phyloP scores from a whole-genome alignment of 1,139 yeast species.

The Yamadazyma siamensis region DNA sequence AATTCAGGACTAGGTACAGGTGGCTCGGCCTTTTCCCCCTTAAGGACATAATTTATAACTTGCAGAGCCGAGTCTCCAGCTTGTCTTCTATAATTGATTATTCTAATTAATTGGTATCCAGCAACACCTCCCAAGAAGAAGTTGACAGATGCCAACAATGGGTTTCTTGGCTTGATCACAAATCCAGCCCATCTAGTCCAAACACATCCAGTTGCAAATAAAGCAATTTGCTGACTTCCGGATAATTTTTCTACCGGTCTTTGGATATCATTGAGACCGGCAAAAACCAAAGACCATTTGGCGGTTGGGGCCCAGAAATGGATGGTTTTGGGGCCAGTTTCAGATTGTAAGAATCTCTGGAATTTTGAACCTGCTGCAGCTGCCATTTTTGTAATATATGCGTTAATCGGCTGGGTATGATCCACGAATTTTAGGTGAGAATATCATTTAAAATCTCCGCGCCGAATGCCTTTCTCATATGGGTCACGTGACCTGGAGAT shows the following conservation, averaged over 20 bases:
- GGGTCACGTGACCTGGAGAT: no score
- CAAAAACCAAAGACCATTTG: constrained; percentile 86
- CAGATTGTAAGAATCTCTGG: constrained; percentile 71
- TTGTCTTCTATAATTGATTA: constrained; percentile 57
- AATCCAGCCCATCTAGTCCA: constrained; percentile 98
- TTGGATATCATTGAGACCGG: constrained; percentile 80
- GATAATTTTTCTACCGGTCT: constrained; percentile 91
- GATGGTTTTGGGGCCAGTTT: constrained; percentile 92
- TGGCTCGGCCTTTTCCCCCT: constrained; percentile 31
- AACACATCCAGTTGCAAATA: constrained; percentile 87
- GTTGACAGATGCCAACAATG: constrained; percentile 86
- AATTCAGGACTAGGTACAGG: constrained; percentile 9
- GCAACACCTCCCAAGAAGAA: constrained; percentile 92
- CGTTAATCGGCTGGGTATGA: constrained; percentile 1
- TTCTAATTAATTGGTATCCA: constrained; percentile 74
- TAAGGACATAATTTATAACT: constrained; percentile 54
- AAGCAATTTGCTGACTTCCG: constrained; percentile 89
- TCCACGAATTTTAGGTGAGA: no score
- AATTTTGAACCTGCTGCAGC: constrained; percentile 57
- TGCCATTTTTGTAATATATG: constrained; percentile 26
- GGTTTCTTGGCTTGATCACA: constrained; percentile 86
- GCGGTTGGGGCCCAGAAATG: constrained; percentile 83
- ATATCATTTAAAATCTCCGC: no score
- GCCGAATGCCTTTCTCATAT: no score
- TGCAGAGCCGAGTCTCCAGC: constrained; percentile 49